Percentiles rank a stretch among this genome's conserved stretches.
These are phyloP conservation scores for Pisolithus orientalis DNA, from an alignment of 768 basidiomycete genomes.

Conservation along the genomic window DNA sequence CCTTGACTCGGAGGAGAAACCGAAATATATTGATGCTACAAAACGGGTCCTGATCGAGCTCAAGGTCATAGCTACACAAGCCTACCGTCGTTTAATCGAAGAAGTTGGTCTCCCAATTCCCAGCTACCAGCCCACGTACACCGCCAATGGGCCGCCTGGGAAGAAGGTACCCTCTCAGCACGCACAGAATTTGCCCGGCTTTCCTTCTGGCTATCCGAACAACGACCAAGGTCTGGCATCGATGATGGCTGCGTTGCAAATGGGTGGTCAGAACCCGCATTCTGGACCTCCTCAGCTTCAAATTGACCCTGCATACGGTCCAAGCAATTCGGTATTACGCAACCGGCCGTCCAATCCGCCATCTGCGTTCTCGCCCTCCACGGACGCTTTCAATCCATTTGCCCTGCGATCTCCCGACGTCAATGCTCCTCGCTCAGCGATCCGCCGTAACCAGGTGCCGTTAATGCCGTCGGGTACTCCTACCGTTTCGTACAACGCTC, in stretches of 20 bases:
- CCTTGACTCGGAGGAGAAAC: constrained; percentile 66
- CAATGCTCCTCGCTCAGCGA: constrained; percentile 42
- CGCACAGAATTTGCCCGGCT: constrained; percentile 63
- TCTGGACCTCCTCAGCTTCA: constrained; percentile 70
- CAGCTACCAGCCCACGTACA: constrained; percentile 78
- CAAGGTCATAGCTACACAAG: constrained; percentile 91
- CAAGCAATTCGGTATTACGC: constrained; percentile 36
- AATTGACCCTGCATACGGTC: constrained; percentile 58
- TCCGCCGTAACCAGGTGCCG: constrained; percentile 42
- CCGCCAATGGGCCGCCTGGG: constrained; percentile 50
- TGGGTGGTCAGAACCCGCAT: constrained; percentile 84
- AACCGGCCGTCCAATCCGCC: constrained; percentile 39
- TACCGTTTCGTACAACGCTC: constrained; percentile 47
- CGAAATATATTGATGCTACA: constrained; percentile 73
- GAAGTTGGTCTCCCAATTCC: constrained; percentile 91
- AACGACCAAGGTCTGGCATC: constrained; percentile 83
- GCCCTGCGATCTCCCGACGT: constrained; percentile 44
- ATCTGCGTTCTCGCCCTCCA: constrained; percentile 43
- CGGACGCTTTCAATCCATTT: constrained; percentile 56
- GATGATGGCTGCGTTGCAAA: constrained; percentile 90
- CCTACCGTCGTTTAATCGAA: constrained; percentile 88
- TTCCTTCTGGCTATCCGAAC: constrained; percentile 74
- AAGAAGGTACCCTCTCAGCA: constrained; percentile 52
- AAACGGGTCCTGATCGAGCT: constrained; percentile 87
- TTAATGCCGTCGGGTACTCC: constrained; percentile 23